Conservation (phyloP, 441 rosid species). For the Pelargonium cotyledonis region DNA sequence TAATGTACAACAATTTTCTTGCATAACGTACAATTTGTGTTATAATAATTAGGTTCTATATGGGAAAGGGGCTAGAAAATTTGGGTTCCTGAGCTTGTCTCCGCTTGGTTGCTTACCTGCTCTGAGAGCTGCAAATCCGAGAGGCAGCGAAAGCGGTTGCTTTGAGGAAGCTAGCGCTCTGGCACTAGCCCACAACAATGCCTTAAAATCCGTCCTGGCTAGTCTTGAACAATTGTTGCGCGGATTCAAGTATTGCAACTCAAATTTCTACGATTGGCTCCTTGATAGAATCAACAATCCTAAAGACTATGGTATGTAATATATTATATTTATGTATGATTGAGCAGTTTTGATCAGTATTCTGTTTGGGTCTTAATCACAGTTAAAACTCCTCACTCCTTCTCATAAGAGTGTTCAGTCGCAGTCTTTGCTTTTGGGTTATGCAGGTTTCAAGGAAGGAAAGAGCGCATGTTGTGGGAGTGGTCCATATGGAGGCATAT, state of each 20-base stretch:
- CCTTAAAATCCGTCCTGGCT: constrained; percentile 29
- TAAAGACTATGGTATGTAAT: constrained; percentile 29
- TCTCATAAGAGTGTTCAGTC: not conserved
- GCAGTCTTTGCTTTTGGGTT: not conserved
- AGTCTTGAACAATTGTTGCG: constrained; percentile 29
- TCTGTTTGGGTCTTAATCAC: not conserved
- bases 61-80: constrained; percentile 47
- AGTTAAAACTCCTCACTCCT: not conserved
- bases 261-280: constrained; percentile 39
- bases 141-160: constrained; percentile 29
- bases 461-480: constrained; percentile 45
- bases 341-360: no score
- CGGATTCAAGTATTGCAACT: constrained; percentile 40
- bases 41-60: constrained; percentile 34
- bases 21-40: not conserved
- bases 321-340: not conserved
- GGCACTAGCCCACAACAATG: constrained; percentile 44
- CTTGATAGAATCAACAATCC: constrained; percentile 31
- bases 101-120: constrained; percentile 50
- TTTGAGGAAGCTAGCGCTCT: constrained; percentile 41
- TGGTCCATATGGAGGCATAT: constrained; percentile 36
- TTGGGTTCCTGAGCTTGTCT: constrained; percentile 38
- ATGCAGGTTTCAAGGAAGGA: constrained; percentile 45
- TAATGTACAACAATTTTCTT: not conserved
- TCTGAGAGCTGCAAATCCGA: constrained; percentile 36